Base-by-base conservation (phyloP, 345 rosid species). In the Erysimum cheiranthoides region DNA sequence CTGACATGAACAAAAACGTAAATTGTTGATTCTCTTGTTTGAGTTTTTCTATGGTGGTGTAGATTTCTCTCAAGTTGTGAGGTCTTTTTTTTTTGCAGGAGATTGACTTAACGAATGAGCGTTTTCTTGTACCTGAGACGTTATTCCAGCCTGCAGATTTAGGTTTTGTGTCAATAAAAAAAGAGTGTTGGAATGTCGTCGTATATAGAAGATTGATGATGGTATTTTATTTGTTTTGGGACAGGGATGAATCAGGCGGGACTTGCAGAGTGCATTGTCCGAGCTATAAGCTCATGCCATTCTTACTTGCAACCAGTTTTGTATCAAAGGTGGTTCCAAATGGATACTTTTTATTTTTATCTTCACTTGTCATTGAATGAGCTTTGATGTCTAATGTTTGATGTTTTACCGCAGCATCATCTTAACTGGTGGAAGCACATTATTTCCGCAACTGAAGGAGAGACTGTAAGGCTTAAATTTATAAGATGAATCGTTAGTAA, bases 211-310 rank as follows among this genome's bases (percentile, higher is more conserved):
- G 52, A 47, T 70, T 70, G 54, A 53, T 74, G 75, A 54, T 68
- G n/a, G 2, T 38, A 8, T 39, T 54, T 65, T 31, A 1, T 68
- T 50, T 61, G 2, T 73, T 38, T 38, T 38, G 56, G 54, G 45
- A 16, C 86, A 92, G 98, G 98, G 79, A 87, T 92, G 93, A 88
- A 90, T 70, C 90, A 94, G 86, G 98, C 97, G 40, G 98, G 98
- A 78, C 88, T 94, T 42, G 97, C 93, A 39, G 97, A 94, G 83
- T 89, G 97, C 82, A 89, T 94, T 70, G 97, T 94, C 39, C 89
- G 98, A 81, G 88, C 98, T 52, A 86, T 94, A 46, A 92, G 81
- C 83, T 82, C 93, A 36, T 92, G 98, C 73, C 95, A 90, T 70
- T 79, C 96, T 53, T 85, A 83, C 73, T 85, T 94, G 76, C 98